Evolutionary conservation across 176 grass and related monocot species (phyloP), one percentile per base, ranked within the genome.

Genomic region (Typha latifolia): DNA sequence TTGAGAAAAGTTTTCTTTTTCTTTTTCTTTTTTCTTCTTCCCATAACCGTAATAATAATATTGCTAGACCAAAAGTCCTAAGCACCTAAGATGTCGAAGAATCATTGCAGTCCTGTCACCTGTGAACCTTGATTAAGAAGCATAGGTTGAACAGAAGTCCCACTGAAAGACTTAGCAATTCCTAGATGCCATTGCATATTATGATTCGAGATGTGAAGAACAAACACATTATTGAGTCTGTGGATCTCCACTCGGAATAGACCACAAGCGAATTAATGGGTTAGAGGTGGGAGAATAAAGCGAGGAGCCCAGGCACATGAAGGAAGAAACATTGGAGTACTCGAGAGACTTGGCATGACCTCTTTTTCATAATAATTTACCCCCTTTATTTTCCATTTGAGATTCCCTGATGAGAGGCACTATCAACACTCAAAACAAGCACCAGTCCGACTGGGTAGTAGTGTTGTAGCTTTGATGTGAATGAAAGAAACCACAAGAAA

Each of bases 371-470:
- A 61, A 61, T 61, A 61, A 61, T 19, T 26, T 61, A 23, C 57
- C 12, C 12, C 23, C 57, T 26, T 61, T 61, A 61, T 22, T 23
- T 61, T 12, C 57, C 23, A 26, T 24, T 19, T 61, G 57, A 19
- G 57, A 61, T 61, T 61, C 57, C 57, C 4, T 26, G 57, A 12
- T 61, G 57, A 61, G 57, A 22, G 57, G 57, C 57, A 61, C 57
- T 23, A 61, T n/a, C 57, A 61, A 61, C 23, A 26, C 18, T 12
- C 57, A 19, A 23, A 26, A 12, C 19, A 12, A 61, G 57, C 57
- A 61, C 57, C 57, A 61, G 20, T 61, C 23, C 23, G 12, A 61
- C 0, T 13, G 9, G 19, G 7, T 22, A 23, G 57, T 14, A 23
- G 57, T 14, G 3, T 19, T 23, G 19, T 61, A 43, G 37, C 5